phyloP scores from a whole-genome alignment of 768 basidiomycete genomes.

The Phaeotremella skinneri region DNA sequence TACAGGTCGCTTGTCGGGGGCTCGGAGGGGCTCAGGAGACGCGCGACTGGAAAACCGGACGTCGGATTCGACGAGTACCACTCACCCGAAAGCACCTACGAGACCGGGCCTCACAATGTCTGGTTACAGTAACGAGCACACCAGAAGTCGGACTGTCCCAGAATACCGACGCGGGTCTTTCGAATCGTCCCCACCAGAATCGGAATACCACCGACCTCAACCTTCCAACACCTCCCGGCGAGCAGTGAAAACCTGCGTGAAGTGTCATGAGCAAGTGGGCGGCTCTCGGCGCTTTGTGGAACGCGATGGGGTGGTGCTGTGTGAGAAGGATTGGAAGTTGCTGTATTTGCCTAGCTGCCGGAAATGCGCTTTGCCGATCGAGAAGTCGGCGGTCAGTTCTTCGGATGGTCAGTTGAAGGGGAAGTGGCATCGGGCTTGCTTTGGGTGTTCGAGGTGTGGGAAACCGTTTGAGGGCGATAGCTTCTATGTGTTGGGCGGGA shows the following conservation, averaged over 20 bases:
- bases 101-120: background rate
- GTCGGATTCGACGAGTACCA: background rate
- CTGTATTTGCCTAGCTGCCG: conserved; percentile 95
- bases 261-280: conserved; percentile 68
- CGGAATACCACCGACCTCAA: too few species aligned
- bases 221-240: conserved; percentile 12
- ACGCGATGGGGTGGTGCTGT: conserved; percentile 74
- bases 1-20: background rate
- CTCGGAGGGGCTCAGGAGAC: background rate
- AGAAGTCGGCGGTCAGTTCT: conserved; percentile 85
- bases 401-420: conserved; percentile 92
- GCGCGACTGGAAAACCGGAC: background rate
- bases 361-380: conserved; percentile 79
- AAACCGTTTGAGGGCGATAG: conserved; percentile 86
- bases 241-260: conserved; percentile 58
- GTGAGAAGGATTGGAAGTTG: conserved; percentile 91
- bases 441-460: conserved; percentile 80
- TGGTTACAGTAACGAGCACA: background rate
- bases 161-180: background rate
- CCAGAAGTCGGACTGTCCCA: background rate
- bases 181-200: background rate
- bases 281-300: conserved; percentile 69
- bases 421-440: conserved; percentile 89
- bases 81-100: background rate
- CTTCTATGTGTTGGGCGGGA: conserved; percentile 88